Percentiles rank a stretch among this genome's conserved stretches.
Evolutionary conservation across 1,284 basidiomycete genomes (phyloP).

Genomic region (Mycena citricolor): DNA sequence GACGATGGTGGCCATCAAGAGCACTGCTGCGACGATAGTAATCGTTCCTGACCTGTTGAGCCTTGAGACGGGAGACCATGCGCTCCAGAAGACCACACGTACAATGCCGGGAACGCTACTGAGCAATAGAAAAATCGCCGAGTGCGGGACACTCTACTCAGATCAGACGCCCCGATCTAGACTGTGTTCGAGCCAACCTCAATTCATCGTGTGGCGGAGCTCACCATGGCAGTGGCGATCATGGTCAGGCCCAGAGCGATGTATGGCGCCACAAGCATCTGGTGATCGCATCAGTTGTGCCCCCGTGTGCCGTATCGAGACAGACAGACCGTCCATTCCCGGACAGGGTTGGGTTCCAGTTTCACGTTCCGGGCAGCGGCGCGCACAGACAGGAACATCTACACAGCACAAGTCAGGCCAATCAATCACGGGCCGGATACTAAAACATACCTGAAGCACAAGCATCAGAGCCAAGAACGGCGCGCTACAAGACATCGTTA

Average conservation of each 20-base stretch:
- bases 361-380: slow-evolving; percentile 34
- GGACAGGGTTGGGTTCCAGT: slow-evolving; percentile 34
- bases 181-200: too few species aligned
- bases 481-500: slow-evolving; percentile 30
- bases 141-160: slow-evolving; percentile 39
- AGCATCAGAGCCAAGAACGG: slow-evolving; percentile 43
- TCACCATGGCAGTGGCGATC: slow-evolving; percentile 41
- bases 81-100: slow-evolving; percentile 17
- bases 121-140: slow-evolving; percentile 53
- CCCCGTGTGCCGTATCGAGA: background rate
- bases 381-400: slow-evolving; percentile 46
- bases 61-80: slow-evolving; percentile 4
- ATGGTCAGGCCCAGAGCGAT: slow-evolving; percentile 38
- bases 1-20: slow-evolving; percentile 35
- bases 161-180: slow-evolving; percentile 41
- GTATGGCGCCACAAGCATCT: slow-evolving; percentile 46
- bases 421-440: background rate
- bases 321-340: slow-evolving; percentile 37
- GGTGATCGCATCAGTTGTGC: background rate
- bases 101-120: slow-evolving; percentile 39
- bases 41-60: slow-evolving; percentile 38
- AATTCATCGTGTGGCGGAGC: slow-evolving; percentile 16
- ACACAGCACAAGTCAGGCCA: background rate
- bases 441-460: slow-evolving; percentile 39
- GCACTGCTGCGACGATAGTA: slow-evolving; percentile 37